Evolutionary conservation across 257 asterid genomes (phyloP), one percentile per base, ranked within the genome.

Genomic region (Ehretia macrophylla): DNA sequence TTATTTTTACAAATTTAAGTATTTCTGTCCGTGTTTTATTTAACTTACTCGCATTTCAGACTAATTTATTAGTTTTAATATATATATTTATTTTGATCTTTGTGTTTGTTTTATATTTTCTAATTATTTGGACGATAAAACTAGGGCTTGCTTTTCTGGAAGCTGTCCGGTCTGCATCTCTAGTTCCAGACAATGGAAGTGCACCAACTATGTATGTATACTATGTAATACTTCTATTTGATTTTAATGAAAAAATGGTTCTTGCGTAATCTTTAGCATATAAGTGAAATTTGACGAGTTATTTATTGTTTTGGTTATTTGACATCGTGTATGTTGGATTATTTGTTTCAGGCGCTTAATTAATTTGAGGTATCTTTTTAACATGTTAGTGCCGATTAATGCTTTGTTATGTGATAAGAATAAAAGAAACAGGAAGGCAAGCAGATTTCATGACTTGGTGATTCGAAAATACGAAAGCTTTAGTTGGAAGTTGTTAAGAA

Each of bases 81-180:
- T 13, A 5, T 23, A 0, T 51, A 9, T 32, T 14, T 3, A 16
- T 20, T 17, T 22, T 16, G 5, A n/a, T 10, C 16, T 59, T 8
- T 10, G 17, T 8, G 19, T 10, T 19, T 19, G 27, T 4, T 56
- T 49, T 27, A 17, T 40, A 51, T 11, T 44, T 20, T 16, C 13
- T 18, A 23, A 56, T 68, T 23, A 58, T 38, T 76, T 22, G 35
- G 2, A 42, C 16, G 11, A 42, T 42, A 10, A 10, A 42, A 42
- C 11, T 53, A 91, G 98, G 90, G 50, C 88, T 82, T 70, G 81
- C 88, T 68, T 91, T 82, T 72, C 81, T 91, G 32, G 94, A 88
- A 71, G 98, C 98, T 56, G 92, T 91, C 69, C 92, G 95, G 60
- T 76, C 90, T 60, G 87, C 88, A 72, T 82, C 82, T 59, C 78